Percentiles rank a stretch among this genome's conserved stretches.
Evolutionary conservation across 208 protist genomes (phyloP).

Genomic region (Acanthamoeba culbertsoni): DNA sequence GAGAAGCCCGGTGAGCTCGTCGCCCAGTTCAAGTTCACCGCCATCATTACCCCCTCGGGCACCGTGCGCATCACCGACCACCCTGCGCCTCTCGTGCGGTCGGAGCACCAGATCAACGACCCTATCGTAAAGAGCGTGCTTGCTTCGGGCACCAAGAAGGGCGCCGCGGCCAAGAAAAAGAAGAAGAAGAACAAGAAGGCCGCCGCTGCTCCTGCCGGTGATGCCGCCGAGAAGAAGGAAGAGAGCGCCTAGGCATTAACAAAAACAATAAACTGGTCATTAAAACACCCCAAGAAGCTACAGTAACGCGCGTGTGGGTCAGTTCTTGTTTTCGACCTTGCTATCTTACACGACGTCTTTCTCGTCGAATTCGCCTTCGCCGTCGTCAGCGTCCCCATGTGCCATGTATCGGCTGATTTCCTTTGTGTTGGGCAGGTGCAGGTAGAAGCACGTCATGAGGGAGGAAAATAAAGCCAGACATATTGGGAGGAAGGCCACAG

Average conservation of each 20-base stretch:
- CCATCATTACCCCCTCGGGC: slow-evolving; percentile 68
- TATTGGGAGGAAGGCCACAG: background rate
- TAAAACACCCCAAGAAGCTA: too few species aligned
- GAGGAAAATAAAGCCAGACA: slow-evolving; percentile 19
- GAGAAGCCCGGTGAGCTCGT: slow-evolving; percentile 86
- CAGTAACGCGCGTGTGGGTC: too few species aligned
- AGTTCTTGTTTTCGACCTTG: too few species aligned
- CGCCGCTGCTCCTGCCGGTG: background rate
- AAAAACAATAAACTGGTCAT: too few species aligned
- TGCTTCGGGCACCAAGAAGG: background rate
- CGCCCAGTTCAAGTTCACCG: slow-evolving; percentile 85
- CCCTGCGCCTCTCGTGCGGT: slow-evolving; percentile 61
- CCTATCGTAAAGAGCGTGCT: slow-evolving; percentile 20
- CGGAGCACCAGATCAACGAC: slow-evolving; percentile 63
- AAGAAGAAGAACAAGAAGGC: slow-evolving; percentile 67
- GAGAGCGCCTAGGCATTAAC: background rate
- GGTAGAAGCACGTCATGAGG: slow-evolving; percentile 14
- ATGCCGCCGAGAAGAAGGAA: background rate
- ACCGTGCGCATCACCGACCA: slow-evolving; percentile 60
- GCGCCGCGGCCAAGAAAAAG: background rate
- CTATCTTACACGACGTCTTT: background rate
- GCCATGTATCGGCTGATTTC: background rate
- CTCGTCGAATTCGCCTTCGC: background rate
- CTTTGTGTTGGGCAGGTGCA: slow-evolving; percentile 32
- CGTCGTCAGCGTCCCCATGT: background rate